phyloP scores from a whole-genome alignment of 2,329 filamentous ascomycete species.

The Fusarium phyllophilum region DNA sequence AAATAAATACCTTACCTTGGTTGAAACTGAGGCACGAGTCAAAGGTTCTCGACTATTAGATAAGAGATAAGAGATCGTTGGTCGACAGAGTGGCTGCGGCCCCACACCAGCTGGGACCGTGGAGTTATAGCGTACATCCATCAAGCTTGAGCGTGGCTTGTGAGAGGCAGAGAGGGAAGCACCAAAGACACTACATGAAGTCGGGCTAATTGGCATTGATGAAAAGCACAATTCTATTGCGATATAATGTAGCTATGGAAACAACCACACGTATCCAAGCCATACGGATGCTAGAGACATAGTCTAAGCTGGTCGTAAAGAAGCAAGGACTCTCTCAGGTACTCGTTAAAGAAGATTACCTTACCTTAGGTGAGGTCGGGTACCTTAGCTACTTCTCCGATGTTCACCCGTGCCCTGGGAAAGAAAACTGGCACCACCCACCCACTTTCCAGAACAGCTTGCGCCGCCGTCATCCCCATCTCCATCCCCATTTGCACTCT shows the following conservation, averaged over 20 bases:
- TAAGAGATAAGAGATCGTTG: constrained; percentile 29
- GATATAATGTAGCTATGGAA: neutral
- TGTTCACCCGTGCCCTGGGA: constrained; percentile 37
- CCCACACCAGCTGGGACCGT: constrained; percentile 22
- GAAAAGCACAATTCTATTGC: neutral
- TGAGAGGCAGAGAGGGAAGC: neutral
- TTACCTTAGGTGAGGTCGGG: neutral
- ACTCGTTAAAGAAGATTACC: neutral
- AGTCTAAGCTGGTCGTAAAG: neutral
- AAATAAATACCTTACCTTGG: constrained; percentile 14
- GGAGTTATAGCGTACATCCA: constrained; percentile 4
- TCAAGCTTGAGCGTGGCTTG: constrained; percentile 24
- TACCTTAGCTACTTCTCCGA: constrained; percentile 18
- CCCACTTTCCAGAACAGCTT: constrained; percentile 44
- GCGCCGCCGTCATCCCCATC: constrained; percentile 37
- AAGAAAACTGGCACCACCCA: constrained; percentile 22
- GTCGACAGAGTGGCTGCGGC: constrained; percentile 29
- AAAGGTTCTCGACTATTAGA: constrained; percentile 19
- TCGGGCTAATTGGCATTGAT: neutral
- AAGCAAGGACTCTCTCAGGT: neutral
- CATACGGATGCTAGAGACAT: neutral
- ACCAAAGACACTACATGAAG: neutral
- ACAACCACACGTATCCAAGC: neutral
- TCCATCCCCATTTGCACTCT: constrained; percentile 13
- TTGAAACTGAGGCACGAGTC: constrained; percentile 17